Evolutionary conservation across 2,329 filamentous ascomycete species (phyloP).

Genomic region (Cordyceps cateniannulata): DNA sequence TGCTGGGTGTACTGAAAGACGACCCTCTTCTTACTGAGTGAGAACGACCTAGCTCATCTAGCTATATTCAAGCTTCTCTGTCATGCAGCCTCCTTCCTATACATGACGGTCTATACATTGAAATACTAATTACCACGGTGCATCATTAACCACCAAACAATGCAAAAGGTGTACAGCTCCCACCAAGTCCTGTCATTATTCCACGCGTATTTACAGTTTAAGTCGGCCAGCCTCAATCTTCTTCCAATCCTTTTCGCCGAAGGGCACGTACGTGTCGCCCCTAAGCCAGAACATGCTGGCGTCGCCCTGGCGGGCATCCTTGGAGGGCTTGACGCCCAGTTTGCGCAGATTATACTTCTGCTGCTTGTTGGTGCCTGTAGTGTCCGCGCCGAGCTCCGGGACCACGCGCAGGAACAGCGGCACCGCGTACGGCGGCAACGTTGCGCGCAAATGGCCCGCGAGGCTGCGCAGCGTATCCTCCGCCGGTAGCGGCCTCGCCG

Average conservation of each 20-base stretch:
- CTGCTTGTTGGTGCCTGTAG: constrained; percentile 84
- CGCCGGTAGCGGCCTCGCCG: constrained; percentile 45
- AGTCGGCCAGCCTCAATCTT: constrained; percentile 59
- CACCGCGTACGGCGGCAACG: constrained; percentile 66
- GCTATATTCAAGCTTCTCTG: neutral
- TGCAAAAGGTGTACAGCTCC: neutral
- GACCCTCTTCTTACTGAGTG: constrained; percentile 33
- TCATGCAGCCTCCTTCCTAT: constrained; percentile 8
- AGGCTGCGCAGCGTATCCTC: constrained; percentile 48
- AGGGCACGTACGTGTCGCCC: constrained; percentile 59
- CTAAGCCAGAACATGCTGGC: constrained; percentile 60
- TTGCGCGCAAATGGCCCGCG: constrained; percentile 48
- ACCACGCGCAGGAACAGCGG: constrained; percentile 72
- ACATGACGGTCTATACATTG: neutral
- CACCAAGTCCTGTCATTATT: neutral
- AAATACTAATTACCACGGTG: neutral
- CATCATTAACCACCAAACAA: neutral
- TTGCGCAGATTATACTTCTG: constrained; percentile 69
- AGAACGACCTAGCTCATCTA: constrained; percentile 30
- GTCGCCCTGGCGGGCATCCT: constrained; percentile 18
- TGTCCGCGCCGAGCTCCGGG: constrained; percentile 47
- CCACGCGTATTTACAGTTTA: constrained; percentile 49
- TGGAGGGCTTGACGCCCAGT: constrained; percentile 62
- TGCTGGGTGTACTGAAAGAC: constrained; percentile 47
- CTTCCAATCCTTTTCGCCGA: constrained; percentile 62